Conservation (phyloP, 1,284 basidiomycete species). For the Boletus austroedulis region DNA sequence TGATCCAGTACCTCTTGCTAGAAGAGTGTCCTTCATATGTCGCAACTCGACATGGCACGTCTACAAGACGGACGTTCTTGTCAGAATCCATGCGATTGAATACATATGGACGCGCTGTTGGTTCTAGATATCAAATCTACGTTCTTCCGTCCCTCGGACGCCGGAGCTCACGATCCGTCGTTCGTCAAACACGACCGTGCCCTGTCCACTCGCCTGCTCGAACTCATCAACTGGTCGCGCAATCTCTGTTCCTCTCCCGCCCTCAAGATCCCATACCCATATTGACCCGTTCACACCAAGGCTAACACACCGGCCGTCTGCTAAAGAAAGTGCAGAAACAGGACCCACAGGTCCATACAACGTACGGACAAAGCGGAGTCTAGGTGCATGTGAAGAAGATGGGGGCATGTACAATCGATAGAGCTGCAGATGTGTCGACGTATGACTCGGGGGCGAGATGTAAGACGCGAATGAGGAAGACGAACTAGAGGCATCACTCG, state of each 20-base stretch:
- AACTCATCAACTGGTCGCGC: constrained; percentile 28
- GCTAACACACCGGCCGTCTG: constrained; percentile 78
- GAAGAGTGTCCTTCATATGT: too few species aligned
- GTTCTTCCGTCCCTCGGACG: constrained; percentile 51
- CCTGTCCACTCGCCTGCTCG: constrained; percentile 29
- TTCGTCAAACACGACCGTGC: constrained; percentile 69
- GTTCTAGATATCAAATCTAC: constrained; percentile 65
- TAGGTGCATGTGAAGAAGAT: constrained; percentile 48
- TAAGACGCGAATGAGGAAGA: constrained; percentile 30
- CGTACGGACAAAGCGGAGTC: constrained; percentile 67
- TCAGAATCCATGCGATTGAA: background rate
- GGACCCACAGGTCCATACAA: constrained; percentile 65
- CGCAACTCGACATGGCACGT: too few species aligned
- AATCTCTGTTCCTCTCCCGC: constrained; percentile 60
- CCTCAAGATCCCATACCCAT: constrained; percentile 82
- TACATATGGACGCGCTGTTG: background rate
- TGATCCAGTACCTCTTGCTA: too few species aligned
- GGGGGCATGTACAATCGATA: constrained; percentile 67
- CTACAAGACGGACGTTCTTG: background rate
- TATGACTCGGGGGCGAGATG: constrained; percentile 41
- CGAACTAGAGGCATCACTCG: constrained; percentile 23
- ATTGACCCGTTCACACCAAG: constrained; percentile 66
- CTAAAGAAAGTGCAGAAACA: constrained; percentile 63
- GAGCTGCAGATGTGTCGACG: constrained; percentile 60
- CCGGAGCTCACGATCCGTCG: constrained; percentile 61